Conservation (phyloP, 495 filamentous ascomycete genomes). For the Neurospora sp. region DNA sequence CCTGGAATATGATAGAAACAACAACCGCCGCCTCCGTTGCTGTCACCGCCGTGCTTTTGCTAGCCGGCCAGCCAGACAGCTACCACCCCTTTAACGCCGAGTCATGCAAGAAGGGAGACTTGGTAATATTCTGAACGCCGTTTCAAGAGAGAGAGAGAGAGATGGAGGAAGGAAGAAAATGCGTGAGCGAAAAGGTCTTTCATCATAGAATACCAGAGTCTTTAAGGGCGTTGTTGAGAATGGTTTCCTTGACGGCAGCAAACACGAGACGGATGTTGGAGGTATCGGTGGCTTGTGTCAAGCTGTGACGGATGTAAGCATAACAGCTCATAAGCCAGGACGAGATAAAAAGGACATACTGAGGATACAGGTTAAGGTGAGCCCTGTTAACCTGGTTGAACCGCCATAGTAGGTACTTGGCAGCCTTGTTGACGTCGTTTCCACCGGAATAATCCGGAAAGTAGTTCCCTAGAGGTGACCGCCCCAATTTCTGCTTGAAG, state of each 20-base stretch:
- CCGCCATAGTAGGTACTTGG: conserved; percentile 95
- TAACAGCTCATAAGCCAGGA: neutral
- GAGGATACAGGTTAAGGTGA: conserved; percentile 92
- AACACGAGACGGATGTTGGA: conserved; percentile 97
- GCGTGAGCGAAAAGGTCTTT: neutral
- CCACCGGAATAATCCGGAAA: conserved; percentile 97
- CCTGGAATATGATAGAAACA: neutral
- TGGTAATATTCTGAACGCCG: neutral
- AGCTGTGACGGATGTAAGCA: conserved; percentile 43
- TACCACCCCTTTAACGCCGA: neutral
- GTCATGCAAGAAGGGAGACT: neutral
- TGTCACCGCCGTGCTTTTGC: neutral
- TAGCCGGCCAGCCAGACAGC: neutral
- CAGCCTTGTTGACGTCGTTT: conserved; percentile 93
- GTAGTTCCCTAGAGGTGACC: conserved; percentile 82
- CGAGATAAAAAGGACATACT: conserved; percentile 51
- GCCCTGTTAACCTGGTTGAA: conserved; percentile 98
- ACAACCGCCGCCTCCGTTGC: neutral
- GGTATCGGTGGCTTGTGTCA: conserved; percentile 97
- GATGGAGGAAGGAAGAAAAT: neutral
- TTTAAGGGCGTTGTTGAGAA: conserved; percentile 94
- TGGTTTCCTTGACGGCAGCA: conserved; percentile 97
- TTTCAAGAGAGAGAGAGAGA: neutral
- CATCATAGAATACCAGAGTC: conserved; percentile 89
- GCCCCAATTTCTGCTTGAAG: conserved; percentile 85